Evolutionary conservation across 257 asterid genomes (phyloP).

Genomic region (Anisodus acutangulus): DNA sequence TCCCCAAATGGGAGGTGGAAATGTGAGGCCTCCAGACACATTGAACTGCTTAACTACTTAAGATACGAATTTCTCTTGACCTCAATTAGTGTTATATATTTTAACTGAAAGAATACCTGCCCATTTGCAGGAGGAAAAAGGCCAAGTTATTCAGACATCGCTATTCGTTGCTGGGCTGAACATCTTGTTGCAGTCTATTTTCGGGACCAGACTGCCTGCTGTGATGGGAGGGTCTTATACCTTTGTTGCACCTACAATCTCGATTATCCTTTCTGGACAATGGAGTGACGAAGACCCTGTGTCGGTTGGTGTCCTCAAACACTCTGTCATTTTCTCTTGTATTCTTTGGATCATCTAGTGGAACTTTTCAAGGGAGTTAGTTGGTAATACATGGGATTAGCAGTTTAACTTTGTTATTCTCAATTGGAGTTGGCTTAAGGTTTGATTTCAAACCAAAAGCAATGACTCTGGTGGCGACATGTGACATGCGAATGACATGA

Average conservation of each 20-base stretch:
- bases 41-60: not conserved
- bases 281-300: constrained; percentile 41
- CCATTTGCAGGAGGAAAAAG: constrained; percentile 43
- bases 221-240: constrained; percentile 47
- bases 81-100: not conserved
- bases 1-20: constrained; percentile 49
- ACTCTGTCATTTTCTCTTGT: constrained; percentile 8
- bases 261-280: constrained; percentile 44
- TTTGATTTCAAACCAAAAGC: not conserved
- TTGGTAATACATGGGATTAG: not conserved
- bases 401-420: not conserved
- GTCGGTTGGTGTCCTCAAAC: constrained; percentile 34
- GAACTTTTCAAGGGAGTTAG: not conserved
- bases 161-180: constrained; percentile 45
- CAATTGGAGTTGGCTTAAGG: not conserved
- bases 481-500: not conserved
- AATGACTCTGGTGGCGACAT: not conserved
- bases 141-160: constrained; percentile 42
- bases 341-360: constrained; percentile 18
- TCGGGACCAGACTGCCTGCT: constrained; percentile 44
- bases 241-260: constrained; percentile 46
- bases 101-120: constrained; percentile 4
- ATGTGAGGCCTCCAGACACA: constrained; percentile 34
- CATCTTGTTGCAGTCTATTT: constrained; percentile 40
- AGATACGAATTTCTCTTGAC: not conserved